Evolutionary conservation across 139 green algal species (phyloP), one percentile per base, ranked within the genome.

Genomic region (Marvania coccoides): DNA sequence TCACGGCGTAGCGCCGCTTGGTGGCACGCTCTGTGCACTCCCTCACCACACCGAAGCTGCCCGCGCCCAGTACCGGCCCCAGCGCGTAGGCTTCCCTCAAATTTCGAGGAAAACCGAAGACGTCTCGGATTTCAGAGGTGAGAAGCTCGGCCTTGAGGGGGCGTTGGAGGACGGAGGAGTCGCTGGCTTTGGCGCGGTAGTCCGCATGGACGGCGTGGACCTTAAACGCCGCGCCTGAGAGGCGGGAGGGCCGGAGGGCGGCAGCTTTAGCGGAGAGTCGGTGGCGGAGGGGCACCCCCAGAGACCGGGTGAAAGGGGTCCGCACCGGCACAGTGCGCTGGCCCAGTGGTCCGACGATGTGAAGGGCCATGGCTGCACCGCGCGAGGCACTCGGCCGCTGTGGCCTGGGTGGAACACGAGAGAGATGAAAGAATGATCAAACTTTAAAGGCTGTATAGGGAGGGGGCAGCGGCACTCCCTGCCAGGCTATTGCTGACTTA

Each of bases 11-110:
- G 10, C 72, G 55, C 24, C 57, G 58, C 3, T 38, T 38, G 7
- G 39, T 78, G 0, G 39, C 19, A 8, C 78, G 77, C 57, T 91
- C 78, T 0, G 85, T 76, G 26, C 72, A 85, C 67, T 91, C 81
- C 1, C 90, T 77, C 39, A 97, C 91, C 4, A 95, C 80, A 4
- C 91, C 91, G 81, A 95, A 97, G 76, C 72, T 87, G 40, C 91
- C 91, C 4, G 88, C 85, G 0, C 91, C 90, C 29, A 97, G 82
- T 23, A 94, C 74, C 8, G 87, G 73, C 0, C 86, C 87, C 26
- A 95, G 42, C 24, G 70, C 63, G 64, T 92, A 95, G 56, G 71
- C 76, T n/a, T 84, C 69, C 6, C 33, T 37, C 28, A 94, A 34
- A 36, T 90, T 71, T 26, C 78, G 71, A 0, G 79, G 66, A 63